Base-by-base conservation (phyloP, 805 yeast genomes). In the Debaryomyces tyrocola region DNA sequence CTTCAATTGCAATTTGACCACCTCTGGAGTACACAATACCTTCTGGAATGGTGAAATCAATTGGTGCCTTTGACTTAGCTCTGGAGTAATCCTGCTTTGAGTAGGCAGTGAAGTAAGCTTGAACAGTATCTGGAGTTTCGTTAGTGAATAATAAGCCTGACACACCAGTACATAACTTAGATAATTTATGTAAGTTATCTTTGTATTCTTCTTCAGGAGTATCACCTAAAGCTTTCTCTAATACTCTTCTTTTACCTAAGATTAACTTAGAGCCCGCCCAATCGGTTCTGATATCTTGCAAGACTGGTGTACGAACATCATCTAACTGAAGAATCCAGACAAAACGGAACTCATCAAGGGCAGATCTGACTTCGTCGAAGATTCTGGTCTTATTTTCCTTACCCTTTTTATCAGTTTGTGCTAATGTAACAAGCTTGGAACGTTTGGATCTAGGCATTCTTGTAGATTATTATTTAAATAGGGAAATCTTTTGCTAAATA, bases 381-480 rank as follows among this genome's bases (percentile, higher is more conserved):
- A 92, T 83, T 59, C 92, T 78, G 57, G 83, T 92, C 67, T 94
- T 94, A 71, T 90, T 90, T 58, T 89, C 97, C 55, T 85, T 84
- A 42, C 97, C 97, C 65, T 94, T 94, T 70, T 90, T 94, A 57
- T 90, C 97, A 52, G 98, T 92, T 64, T 92, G 92, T 33, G 99
- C 94, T 58, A 94, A 77, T 11, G 98, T 88, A 50, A 94, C 96
- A 57, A 91, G 84, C 83, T 89, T 94, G 56, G 97, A 86, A 81
- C 98, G 92, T 67, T 84, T 91, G 33, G 97, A 90, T 80, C 96
- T 89, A 52, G 99, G 97, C 99, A 92, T 92, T 48, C 56, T 73
- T 46, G 36, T 21, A 18, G 27, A 18, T 34, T 27, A 28, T 31
- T 20, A 33, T 29, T 35, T 18, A 29, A 38, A 20, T 21, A 20